Percentiles rank a stretch among this genome's conserved stretches.
These are phyloP conservation scores for Begonia peltatifolia DNA, from an alignment of 306 rosid species.

Conservation along the genomic window DNA sequence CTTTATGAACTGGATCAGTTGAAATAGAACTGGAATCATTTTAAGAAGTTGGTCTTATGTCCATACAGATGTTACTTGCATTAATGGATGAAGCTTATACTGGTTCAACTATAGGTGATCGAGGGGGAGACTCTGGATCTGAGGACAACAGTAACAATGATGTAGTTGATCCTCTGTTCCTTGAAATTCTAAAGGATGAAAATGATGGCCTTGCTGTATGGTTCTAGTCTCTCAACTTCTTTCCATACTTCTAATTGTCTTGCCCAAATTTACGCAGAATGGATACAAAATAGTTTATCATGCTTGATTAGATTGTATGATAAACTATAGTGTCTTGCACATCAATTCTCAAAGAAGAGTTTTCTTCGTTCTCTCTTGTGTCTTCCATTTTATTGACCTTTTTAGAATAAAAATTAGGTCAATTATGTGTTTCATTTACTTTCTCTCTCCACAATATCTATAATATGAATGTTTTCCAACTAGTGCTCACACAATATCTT, in stretches of 20 bases:
- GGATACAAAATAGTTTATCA: too few relatives aligned
- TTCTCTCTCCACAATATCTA: too few relatives aligned
- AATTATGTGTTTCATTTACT: too few relatives aligned
- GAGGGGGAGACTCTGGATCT: slow-evolving; percentile 83
- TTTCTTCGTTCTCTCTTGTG: too few relatives aligned
- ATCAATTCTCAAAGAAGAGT: too few relatives aligned
- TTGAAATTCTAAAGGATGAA: slow-evolving; percentile 92
- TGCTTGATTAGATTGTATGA: too few relatives aligned
- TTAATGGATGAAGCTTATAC: slow-evolving; percentile 99
- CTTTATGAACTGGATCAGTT: background rate
- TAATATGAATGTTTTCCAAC: too few relatives aligned
- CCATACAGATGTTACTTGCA: slow-evolving; percentile 79
- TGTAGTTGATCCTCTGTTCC: slow-evolving; percentile 75
- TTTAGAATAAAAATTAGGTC: too few relatives aligned
- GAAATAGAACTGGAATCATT: background rate
- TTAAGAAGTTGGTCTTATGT: slow-evolving; percentile 10
- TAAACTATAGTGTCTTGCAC: too few relatives aligned
- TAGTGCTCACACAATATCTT: too few relatives aligned
- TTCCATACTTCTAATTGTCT: slow-evolving; percentile 3
- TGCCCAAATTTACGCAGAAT: background rate
- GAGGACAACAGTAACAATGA: slow-evolving; percentile 68
- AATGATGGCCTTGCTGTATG: slow-evolving; percentile 92
- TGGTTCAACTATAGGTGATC: slow-evolving; percentile 88
- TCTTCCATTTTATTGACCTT: too few relatives aligned
- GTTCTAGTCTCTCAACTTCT: slow-evolving; percentile 8